Evolutionary conservation across 768 basidiomycete genomes (phyloP), one percentile per base, ranked within the genome.

Genomic region (Gloeostereum incarnatum): DNA sequence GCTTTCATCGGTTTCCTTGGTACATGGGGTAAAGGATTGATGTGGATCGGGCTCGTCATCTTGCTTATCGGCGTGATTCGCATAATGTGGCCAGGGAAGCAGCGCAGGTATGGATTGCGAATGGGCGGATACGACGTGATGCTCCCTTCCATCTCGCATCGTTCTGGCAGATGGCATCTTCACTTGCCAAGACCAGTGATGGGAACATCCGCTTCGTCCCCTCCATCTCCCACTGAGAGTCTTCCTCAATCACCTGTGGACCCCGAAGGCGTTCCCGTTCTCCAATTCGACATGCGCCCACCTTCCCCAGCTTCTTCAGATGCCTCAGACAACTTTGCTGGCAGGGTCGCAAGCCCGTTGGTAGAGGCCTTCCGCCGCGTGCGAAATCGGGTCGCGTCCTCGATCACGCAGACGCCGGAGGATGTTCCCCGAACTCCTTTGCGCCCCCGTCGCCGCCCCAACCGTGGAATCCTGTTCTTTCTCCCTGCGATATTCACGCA

Each of bases 1-100:
- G 89, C 82, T 14, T 96, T 98, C 63, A 91, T 98, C 53, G 76
- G 79, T 31, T 97, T 97, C 67, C 70, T 98, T 38, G 86, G 76
- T 27, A 70, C 72, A 17, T 93, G 89, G 81, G 94, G 94, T 41
- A 92, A 88, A 55, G 65, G 54, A 26, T 58, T 96, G 45, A 87
- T 97, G 86, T 89, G 84, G 78, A 43, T 91, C 14, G 90, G 88
- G 1, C 57, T 86, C 41, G 56, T 73, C 17, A 58, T 94, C 45
- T 68, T 94, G 21, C 57, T 94, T 26, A 54, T 78, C 31, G 89
- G 89, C 16, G 56, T 81, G 31, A 56, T 80, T 32, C 73, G 79
- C 47, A 58, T 74, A 34, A 60, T 59, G 2, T 59, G 73, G 44
- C 76, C 75, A 30, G 55, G 54, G 45, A 77, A 72, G 52, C 73